phyloP scores from a whole-genome alignment of 352 stramenopile species.

The Pelagophyceae sp. region DNA sequence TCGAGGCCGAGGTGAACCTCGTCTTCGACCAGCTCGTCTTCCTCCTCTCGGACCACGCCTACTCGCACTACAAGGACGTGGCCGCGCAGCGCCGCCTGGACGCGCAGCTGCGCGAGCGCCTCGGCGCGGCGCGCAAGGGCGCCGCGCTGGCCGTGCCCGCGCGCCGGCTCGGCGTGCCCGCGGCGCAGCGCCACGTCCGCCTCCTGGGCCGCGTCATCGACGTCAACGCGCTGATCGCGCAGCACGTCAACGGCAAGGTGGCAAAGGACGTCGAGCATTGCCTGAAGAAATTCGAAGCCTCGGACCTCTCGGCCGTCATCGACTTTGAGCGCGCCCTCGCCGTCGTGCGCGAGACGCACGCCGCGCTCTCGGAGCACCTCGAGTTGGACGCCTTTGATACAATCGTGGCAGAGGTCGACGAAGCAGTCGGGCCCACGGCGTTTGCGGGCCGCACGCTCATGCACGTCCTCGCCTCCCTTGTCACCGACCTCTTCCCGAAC shows the following conservation, averaged over 20 bases:
- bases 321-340: constrained; percentile 43
- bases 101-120: neutral
- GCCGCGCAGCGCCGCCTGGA: constrained; percentile 31
- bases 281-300: constrained; percentile 49
- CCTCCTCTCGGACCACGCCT: constrained; percentile 53
- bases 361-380: constrained; percentile 30
- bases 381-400: constrained; percentile 38
- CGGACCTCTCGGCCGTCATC: constrained; percentile 48
- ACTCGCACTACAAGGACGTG: constrained; percentile 51
- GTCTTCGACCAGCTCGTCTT: constrained; percentile 66
- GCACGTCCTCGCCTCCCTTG: constrained; percentile 45
- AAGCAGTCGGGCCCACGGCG: constrained; percentile 21
- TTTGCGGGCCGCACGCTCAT: constrained; percentile 42
- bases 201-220: constrained; percentile 57
- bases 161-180: constrained; percentile 20
- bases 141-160: constrained; percentile 4
- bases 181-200: constrained; percentile 39
- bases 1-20: constrained; percentile 63
- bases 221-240: constrained; percentile 48
- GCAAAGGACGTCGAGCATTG: constrained; percentile 51
- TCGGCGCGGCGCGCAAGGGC: constrained; percentile 19
- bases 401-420: constrained; percentile 36
- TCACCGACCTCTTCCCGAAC: constrained; percentile 55
- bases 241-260: constrained; percentile 48
- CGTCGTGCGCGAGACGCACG: constrained; percentile 40